A percentile compares a stretch with the other conserved stretches of the same genome.
Conservation (phyloP, 208 protist species). For the Herpetomonas muscarum region DNA sequence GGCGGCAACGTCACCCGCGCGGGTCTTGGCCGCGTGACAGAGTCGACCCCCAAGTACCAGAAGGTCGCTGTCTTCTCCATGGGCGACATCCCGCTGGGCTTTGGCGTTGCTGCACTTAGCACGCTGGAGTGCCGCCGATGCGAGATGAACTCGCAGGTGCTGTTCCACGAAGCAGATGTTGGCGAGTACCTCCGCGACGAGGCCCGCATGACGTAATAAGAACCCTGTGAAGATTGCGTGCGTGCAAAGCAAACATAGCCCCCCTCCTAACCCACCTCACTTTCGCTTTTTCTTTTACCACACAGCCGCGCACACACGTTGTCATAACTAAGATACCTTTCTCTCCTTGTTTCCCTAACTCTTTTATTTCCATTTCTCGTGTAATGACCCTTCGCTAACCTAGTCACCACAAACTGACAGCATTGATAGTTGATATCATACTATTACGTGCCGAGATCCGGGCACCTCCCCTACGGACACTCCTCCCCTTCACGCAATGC, state of each 20-base stretch:
- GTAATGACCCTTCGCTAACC: no score
- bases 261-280: background rate
- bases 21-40: constrained; percentile 98
- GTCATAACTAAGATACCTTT: no score
- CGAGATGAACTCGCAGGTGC: constrained; percentile 95
- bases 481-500: no score
- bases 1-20: constrained; percentile 98
- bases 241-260: background rate
- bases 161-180: constrained; percentile 98
- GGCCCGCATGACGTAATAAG: constrained; percentile 89
- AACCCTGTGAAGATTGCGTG: no score
- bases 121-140: constrained; percentile 96
- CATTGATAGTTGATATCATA: no score
- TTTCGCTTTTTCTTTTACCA: background rate
- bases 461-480: no score
- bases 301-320: background rate
- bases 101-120: constrained; percentile 95
- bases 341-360: background rate
- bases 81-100: constrained; percentile 96
- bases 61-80: constrained; percentile 98
- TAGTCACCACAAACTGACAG: no score
- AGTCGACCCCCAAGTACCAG: constrained; percentile 96
- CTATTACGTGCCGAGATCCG: no score
- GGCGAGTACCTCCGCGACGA: constrained; percentile 98
- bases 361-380: background rate